Base-by-base conservation (phyloP, 2,329 filamentous ascomycete species). In the Ramularia collo-cygni region DNA sequence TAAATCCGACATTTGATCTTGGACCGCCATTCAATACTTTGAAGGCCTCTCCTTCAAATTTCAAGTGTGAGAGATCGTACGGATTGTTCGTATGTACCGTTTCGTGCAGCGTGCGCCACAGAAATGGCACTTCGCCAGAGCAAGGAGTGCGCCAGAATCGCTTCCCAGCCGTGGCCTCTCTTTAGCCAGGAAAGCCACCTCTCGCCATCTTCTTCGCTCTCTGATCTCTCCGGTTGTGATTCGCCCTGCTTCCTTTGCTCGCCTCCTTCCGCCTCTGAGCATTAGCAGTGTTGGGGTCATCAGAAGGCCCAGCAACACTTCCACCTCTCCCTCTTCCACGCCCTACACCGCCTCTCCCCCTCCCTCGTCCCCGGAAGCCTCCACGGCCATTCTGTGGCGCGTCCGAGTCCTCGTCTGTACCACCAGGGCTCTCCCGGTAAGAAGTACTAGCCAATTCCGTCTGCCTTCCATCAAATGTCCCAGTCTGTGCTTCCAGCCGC, bases 161-260 rank as follows among this genome's bases (percentile, higher is more conserved):
- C n/a, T n/a, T n/a, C n/a, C n/a, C n/a, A n/a, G n/a, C n/a, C n/a
- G n/a, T n/a, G n/a, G n/a, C n/a, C n/a, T n/a, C n/a, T n/a, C n/a
- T 15, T 29, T 42, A 69, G 6, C 65, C 68, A 8, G 67, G 40
- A 45, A 71, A 67, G 2, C 75, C 75, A 37, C 69, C 76, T 46
- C 75, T 66, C 2, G 76, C 75, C 66, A 80, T 75, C 61, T 80
- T 80, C 58, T 65, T 75, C 32, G 75, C 76, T 42, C 76, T 64
- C 53, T 76, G 74, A 57, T 93, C 84, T 35, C 87, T 75, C 17
- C 89, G 77, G 61, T 87, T 92, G 60, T 95, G 88, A 58, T 95
- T 95, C 21, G 86, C 88, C 45, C 83, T 72, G 15, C 83, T 85
- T 2, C 81, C 74, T 62, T 95, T 95, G 52, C 32, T 27, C 34